Evolutionary conservation across 371 early-diverging fungal species (phyloP), one percentile per base, ranked within the genome.

Genomic region (Lichtheimia ramosa): DNA sequence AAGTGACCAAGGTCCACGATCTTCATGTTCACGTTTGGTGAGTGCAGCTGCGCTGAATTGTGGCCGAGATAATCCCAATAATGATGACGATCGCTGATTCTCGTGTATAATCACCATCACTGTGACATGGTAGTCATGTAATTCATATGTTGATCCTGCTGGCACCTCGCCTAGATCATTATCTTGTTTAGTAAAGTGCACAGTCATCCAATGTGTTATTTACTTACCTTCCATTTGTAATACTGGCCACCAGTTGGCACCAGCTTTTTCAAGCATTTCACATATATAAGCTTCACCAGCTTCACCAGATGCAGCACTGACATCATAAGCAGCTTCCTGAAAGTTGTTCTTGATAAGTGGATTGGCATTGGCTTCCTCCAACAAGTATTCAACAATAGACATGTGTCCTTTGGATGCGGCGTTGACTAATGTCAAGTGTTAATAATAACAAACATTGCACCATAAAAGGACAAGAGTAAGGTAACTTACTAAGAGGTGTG

Each of bases 281-380:
- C 91, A 91, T 39, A 91, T 79, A 62, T 87, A 81, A 1, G 80
- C 74, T 58, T 77, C 71, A 2, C 76, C 71, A 5, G 85, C 77
- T 54, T 87, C 70, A 52, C 82, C 81, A 16, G 73, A 62, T 27
- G 83, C 83, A 0, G 93, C 92, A 20, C 92, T 92, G 21, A 88
- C 85, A 69, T 92, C 92, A 70, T 92, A 91, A 0, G 95, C 93
- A 15, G 86, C 81, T 59, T 94, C 94, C 3, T 82, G 88, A 66
- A 85, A 83, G 8, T 67, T 76, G 59, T 92, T 92, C 52, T 81
- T 84, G 28, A 88, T 68, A 6, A 84, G 65, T 0, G 90, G 88
- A 54, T 91, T 82, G 12, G 92, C 88, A 56, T 75, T 70, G 14
- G 79, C 79, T 58, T 83, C 74, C 6, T 74, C 68, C 46, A 94